phyloP scores from a whole-genome alignment of 2,329 filamentous ascomycete species.

The Penicillium corylophilum region DNA sequence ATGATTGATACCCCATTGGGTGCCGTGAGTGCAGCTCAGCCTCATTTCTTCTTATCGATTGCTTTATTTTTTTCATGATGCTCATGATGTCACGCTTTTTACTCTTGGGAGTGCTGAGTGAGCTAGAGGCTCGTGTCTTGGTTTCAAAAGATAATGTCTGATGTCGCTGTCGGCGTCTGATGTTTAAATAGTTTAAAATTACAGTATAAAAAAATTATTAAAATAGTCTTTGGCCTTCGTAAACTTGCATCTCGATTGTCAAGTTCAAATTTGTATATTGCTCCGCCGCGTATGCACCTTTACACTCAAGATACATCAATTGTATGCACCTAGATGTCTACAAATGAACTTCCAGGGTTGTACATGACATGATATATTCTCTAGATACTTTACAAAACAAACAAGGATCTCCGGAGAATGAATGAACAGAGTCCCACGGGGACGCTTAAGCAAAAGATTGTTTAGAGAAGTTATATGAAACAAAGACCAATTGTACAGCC shows the following conservation, averaged over 20 bases:
- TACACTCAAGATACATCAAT: too few relatives aligned
- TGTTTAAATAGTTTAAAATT: conserved; percentile 4
- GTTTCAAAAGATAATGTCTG: conserved; percentile 5
- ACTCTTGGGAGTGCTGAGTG: conserved; percentile 9
- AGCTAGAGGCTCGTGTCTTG: conserved; percentile 3
- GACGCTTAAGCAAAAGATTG: conserved; percentile 16
- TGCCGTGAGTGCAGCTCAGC: conserved; percentile 6
- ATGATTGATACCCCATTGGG: conserved; percentile 5
- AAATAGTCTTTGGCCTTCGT: not conserved
- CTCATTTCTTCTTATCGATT: conserved; percentile 1
- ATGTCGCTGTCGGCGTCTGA: conserved; percentile 10
- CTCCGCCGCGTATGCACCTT: too few relatives aligned
- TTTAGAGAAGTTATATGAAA: conserved; percentile 9
- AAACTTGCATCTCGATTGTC: not conserved
- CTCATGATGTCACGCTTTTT: conserved; percentile 8
- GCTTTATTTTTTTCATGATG: conserved; percentile 1
- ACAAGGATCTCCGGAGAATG: conserved; percentile 14
- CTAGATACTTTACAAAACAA: conserved; percentile 20
- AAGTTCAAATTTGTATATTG: too few relatives aligned
- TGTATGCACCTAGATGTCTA: too few relatives aligned
- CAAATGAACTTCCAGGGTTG: not conserved
- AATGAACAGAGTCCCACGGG: conserved; percentile 15
- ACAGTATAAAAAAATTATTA: conserved; percentile 11
- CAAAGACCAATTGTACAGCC: conserved; percentile 3
- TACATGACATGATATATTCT: conserved; percentile 11